Percentiles rank a stretch among this genome's conserved stretches.
These are phyloP conservation scores for Vigna angularis DNA, from an alignment of 306 rosid species.

Conservation along the genomic window DNA sequence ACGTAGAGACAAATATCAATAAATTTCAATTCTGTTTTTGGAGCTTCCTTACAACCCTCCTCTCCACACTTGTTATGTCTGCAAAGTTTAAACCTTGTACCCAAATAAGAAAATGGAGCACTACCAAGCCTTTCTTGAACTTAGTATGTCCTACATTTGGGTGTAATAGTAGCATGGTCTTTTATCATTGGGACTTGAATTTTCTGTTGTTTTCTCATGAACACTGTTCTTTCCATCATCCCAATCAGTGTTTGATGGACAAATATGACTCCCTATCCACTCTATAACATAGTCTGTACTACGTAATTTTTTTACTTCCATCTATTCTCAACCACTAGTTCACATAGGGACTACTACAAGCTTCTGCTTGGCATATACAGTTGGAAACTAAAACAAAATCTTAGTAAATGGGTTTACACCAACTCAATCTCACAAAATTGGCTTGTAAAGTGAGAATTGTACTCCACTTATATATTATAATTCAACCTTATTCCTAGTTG, in stretches of 20 bases:
- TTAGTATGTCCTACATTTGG: slow-evolving; percentile 53
- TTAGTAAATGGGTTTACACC: too few species aligned
- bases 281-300: slow-evolving; percentile 87
- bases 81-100: slow-evolving; percentile 63
- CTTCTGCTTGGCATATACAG: slow-evolving; percentile 72
- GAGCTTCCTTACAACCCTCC: slow-evolving; percentile 17
- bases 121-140: slow-evolving; percentile 73
- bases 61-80: slow-evolving; percentile 54
- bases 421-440: too few species aligned
- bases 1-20: too few species aligned
- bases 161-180: slow-evolving; percentile 51
- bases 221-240: slow-evolving; percentile 71
- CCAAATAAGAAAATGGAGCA: slow-evolving; percentile 70
- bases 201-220: slow-evolving; percentile 57
- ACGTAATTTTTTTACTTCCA: slow-evolving; percentile 73
- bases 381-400: too few species aligned
- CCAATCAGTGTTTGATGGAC: slow-evolving; percentile 83
- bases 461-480: too few species aligned
- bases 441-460: too few species aligned
- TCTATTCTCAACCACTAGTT: slow-evolving; percentile 96
- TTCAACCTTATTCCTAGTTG: too few species aligned
- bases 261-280: slow-evolving; percentile 94
- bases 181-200: slow-evolving; percentile 57
- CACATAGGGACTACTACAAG: slow-evolving; percentile 79
- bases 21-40: too few species aligned